A percentile compares a stretch with the other conserved stretches of the same genome.
Conservation (phyloP, 1,284 basidiomycete genomes). For the Meira miltonrushii region DNA sequence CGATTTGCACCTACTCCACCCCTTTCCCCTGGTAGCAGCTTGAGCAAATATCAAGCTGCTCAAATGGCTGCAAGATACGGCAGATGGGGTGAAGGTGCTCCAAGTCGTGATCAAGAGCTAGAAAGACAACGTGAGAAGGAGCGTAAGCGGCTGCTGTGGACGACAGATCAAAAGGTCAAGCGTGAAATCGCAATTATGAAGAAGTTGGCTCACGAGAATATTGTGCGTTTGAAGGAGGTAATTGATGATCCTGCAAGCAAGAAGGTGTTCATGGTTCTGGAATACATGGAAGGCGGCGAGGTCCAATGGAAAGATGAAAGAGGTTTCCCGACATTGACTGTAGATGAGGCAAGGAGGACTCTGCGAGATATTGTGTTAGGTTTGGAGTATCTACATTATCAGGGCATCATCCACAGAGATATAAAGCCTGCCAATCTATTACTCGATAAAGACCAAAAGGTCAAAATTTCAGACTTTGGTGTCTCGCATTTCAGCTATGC, state of each 20-base stretch:
- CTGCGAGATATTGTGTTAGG: slow-evolving; percentile 88
- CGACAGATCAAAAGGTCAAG: slow-evolving; percentile 48
- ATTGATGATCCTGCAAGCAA: slow-evolving; percentile 87
- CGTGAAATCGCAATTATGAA: slow-evolving; percentile 93
- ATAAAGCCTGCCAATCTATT: slow-evolving; percentile 98
- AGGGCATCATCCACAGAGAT: slow-evolving; percentile 98
- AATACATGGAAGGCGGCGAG: slow-evolving; percentile 91
- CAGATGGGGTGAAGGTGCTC: slow-evolving; percentile 17
- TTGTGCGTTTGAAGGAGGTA: slow-evolving; percentile 86
- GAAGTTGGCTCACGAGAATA: slow-evolving; percentile 77
- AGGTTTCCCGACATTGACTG: slow-evolving; percentile 65
- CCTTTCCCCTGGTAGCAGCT: not conserved
- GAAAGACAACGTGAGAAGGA: slow-evolving; percentile 34
- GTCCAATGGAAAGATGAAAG: slow-evolving; percentile 69
- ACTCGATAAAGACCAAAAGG: slow-evolving; percentile 69
- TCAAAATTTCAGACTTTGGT: slow-evolving; percentile 98
- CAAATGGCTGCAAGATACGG: slow-evolving; percentile 13
- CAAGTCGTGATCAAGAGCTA: slow-evolving; percentile 11
- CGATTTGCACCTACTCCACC: not conserved
- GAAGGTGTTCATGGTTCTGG: slow-evolving; percentile 93
- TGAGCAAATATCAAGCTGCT: not conserved
- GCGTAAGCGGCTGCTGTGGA: slow-evolving; percentile 37
- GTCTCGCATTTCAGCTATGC: slow-evolving; percentile 91
- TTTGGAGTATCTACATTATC: slow-evolving; percentile 87
- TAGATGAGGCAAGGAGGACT: slow-evolving; percentile 76